Percentiles rank a stretch among this genome's conserved stretches.
Conservation (phyloP, 2,329 filamentous ascomycete genomes). For the Colletotrichum filicis region DNA sequence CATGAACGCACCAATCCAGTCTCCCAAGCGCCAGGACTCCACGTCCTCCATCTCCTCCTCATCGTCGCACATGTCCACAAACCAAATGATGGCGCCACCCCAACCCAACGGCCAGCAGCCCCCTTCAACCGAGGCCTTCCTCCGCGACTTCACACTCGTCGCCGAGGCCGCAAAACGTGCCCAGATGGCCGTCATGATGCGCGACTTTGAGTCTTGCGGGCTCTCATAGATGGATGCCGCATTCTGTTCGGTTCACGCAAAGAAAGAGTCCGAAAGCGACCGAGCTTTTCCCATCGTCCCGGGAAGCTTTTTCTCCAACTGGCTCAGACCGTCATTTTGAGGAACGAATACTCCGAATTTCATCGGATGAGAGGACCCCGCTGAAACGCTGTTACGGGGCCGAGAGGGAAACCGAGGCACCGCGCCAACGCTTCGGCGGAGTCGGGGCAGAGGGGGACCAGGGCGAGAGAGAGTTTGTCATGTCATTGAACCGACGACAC, state of each 20-base stretch:
- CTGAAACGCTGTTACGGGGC: conserved; percentile 13
- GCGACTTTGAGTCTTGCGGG: conserved; percentile 82
- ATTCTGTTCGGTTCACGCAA: neutral
- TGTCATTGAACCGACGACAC: neutral
- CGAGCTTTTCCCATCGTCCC: neutral
- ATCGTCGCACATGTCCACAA: conserved; percentile 44
- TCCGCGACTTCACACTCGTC: conserved; percentile 85
- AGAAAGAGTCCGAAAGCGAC: neutral
- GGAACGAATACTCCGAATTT: neutral
- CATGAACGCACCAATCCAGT: conserved; percentile 36
- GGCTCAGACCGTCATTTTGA: neutral
- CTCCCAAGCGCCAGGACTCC: conserved; percentile 25
- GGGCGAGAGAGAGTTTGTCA: neutral
- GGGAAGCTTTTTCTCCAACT: conserved; percentile 4
- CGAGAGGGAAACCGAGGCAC: neutral
- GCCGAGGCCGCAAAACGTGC: conserved; percentile 94
- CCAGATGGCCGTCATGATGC: conserved; percentile 88
- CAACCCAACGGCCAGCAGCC: conserved; percentile 41
- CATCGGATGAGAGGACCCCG: conserved; percentile 16
- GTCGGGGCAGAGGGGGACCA: neutral
- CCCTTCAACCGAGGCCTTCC: conserved; percentile 67
- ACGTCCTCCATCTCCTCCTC: conserved; percentile 37
- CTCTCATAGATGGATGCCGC: conserved; percentile 50
- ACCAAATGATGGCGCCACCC: conserved; percentile 36
- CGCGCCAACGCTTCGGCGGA: neutral